Base-by-base conservation (phyloP, 2,329 filamentous ascomycete genomes). In the Shiraia sp. region DNA sequence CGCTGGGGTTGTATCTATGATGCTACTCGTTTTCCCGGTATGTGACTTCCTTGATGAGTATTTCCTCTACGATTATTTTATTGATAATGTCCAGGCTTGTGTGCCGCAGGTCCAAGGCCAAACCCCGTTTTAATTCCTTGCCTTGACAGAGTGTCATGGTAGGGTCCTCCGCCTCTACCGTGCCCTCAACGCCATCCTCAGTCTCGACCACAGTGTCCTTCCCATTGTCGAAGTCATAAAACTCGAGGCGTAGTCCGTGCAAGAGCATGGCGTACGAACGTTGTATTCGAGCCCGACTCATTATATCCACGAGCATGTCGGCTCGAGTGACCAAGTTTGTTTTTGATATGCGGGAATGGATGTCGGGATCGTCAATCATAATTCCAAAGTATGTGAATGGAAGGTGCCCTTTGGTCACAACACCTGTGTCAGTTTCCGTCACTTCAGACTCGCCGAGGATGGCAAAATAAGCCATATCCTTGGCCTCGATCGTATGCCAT, bases 161-260 rank as follows among this genome's bases (percentile, higher is more conserved):
- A 19, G 15, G 10, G 1, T 33, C 35, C 0, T 34, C 24, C 6
- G 23, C 15, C 3, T 38, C 32, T 4, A 8, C 25, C 6, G 13
- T 14, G 10, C 6, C 13, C 13, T 41, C 33, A 7, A 28, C 33
- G 6, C 30, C 33, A 32, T 22, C 17, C 12, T 42, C 29, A 9
- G 13, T 15, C 7, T 22, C 31, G 29, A 29, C 12, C 44, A 25
- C 35, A 2, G 29, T 25, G 4, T 15, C 12, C 9, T 24, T 24
- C 19, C 43, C 34, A 14, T 40, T 39, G 17, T 55, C 42, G 34
- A 50, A 66, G 5, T 32, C 27, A 46, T 64, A 64, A 29, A 59
- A 44, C 36, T 63, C 59, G 16, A 66, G 38, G 4, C 42, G 45
- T 3, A 49, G 40, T 3, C 63, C 62, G 7, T 61, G 48, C 13